A percentile compares a stretch with the other conserved stretches of the same genome.
Conservation (phyloP, 345 rosid species). For the Orychophragmus violaceus region DNA sequence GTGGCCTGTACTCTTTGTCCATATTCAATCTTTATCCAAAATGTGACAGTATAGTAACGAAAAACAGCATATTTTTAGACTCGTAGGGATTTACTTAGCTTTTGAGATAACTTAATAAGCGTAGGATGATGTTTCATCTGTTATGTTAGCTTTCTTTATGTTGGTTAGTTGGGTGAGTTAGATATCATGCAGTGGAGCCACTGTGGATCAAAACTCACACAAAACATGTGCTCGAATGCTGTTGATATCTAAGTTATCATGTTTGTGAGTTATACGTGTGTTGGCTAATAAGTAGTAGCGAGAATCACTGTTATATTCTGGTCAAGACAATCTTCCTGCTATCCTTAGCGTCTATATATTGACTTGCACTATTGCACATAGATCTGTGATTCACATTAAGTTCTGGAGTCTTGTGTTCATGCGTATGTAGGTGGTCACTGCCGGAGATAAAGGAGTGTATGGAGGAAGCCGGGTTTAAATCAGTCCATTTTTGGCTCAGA, state of each 20-base stretch:
- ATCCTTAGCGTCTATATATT: constrained; percentile 13
- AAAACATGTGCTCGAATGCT: background rate
- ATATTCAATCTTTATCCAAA: background rate
- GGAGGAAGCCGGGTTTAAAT: constrained; percentile 77
- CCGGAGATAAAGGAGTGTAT: constrained; percentile 86
- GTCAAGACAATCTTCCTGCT: constrained; percentile 8
- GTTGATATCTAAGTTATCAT: background rate
- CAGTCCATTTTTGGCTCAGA: constrained; percentile 81
- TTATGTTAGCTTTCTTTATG: background rate
- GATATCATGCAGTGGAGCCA: background rate
- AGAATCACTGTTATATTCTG: background rate
- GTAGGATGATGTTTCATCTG: background rate
- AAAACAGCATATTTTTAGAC: background rate
- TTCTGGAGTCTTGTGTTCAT: too few species aligned
- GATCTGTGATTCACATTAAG: background rate
- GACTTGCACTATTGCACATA: background rate
- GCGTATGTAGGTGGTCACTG: constrained; percentile 63
- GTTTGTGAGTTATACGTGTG: background rate
- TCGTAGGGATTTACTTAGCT: background rate
- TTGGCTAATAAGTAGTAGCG: background rate
- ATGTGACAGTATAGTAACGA: background rate
- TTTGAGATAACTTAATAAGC: background rate
- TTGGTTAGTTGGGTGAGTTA: background rate
- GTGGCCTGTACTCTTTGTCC: constrained; percentile 21
- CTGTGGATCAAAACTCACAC: background rate